Evolutionary conservation across 306 rosid species (phyloP).

Genomic region (Malus sylvestris): DNA sequence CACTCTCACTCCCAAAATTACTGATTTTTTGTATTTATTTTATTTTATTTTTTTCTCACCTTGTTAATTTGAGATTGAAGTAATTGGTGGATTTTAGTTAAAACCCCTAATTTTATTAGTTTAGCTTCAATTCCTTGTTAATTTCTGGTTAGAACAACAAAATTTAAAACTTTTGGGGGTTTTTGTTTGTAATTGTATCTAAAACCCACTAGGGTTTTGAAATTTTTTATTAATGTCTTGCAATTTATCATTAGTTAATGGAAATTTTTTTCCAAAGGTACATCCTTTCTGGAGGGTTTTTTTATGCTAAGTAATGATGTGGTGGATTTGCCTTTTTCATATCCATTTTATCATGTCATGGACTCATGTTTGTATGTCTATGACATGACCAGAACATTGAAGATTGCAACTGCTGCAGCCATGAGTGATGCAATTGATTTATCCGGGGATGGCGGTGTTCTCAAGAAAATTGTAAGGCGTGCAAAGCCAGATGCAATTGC

Average conservation of each 20-base stretch:
- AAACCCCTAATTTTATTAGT: slow-evolving; percentile 3
- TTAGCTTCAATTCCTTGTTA: neutral
- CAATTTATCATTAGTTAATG: neutral
- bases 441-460: slow-evolving; percentile 86
- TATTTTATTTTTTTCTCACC: no score
- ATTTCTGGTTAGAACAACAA: neutral
- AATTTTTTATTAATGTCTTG: neutral
- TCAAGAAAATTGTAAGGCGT: slow-evolving; percentile 66
- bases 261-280: neutral
- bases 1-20: neutral
- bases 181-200: neutral
- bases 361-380: neutral
- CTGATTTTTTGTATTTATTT: no score
- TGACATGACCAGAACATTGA: slow-evolving; percentile 13
- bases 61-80: neutral
- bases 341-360: neutral
- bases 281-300: neutral
- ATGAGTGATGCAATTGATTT: slow-evolving; percentile 82
- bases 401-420: slow-evolving; percentile 26
- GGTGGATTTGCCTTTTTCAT: neutral
- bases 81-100: neutral
- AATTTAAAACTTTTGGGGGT: neutral
- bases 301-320: neutral
- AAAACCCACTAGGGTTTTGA: neutral
- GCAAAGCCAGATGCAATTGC: slow-evolving; percentile 64